A percentile compares a stretch with the other conserved stretches of the same genome.
These are phyloP conservation scores for Pyrenochaeta sp. DNA, from an alignment of 2,329 filamentous ascomycete species.

Conservation along the genomic window DNA sequence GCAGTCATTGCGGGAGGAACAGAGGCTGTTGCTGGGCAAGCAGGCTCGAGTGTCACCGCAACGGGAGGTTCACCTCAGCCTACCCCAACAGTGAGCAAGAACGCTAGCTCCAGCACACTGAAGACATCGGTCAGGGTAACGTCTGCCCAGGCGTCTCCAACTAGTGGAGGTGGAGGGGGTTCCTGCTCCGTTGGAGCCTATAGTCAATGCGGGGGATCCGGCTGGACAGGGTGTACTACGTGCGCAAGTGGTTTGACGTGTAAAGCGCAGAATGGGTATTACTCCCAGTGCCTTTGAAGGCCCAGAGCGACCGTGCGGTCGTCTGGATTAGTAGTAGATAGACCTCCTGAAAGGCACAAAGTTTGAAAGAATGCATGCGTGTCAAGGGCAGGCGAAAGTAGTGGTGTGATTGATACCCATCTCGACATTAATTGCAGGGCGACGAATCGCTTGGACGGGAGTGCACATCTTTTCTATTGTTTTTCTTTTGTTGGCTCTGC, in stretches of 20 bases:
- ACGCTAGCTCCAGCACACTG: slow-evolving; percentile 10
- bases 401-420: background rate
- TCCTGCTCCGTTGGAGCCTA: slow-evolving; percentile 31
- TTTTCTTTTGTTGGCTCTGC: too few species aligned
- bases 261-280: slow-evolving; percentile 27
- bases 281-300: slow-evolving; percentile 31
- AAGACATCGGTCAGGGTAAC: slow-evolving; percentile 11
- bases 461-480: too few species aligned
- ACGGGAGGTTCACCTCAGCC: slow-evolving; percentile 23
- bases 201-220: slow-evolving; percentile 41
- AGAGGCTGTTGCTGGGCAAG: slow-evolving; percentile 36
- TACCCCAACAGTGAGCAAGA: slow-evolving; percentile 15
- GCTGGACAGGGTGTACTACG: slow-evolving; percentile 30
- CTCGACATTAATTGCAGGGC: background rate
- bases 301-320: too few species aligned
- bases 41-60: slow-evolving; percentile 27
- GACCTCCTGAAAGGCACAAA: too few species aligned
- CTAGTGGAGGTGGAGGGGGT: slow-evolving; percentile 23
- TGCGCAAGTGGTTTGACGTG: slow-evolving; percentile 32
- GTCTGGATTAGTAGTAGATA: too few species aligned
- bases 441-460: background rate
- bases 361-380: too few species aligned
- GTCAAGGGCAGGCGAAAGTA: background rate
- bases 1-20: slow-evolving; percentile 42
- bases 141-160: slow-evolving; percentile 18